Evolutionary conservation across 306 rosid genomes (phyloP).

Genomic region (Acacia confusa): DNA sequence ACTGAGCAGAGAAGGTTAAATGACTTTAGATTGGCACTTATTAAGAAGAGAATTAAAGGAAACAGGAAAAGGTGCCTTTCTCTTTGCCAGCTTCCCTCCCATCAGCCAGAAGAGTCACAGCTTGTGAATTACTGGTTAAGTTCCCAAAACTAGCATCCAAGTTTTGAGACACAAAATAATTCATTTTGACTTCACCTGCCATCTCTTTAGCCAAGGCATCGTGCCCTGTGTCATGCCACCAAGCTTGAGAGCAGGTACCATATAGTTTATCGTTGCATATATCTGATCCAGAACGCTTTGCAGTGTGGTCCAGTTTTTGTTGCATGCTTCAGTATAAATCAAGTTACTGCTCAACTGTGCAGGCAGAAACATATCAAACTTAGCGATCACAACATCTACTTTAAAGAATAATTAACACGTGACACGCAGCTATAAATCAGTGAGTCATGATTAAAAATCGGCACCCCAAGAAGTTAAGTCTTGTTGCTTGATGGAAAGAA

Average conservation of each 20-base stretch:
- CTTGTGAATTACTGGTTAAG: constrained; percentile 10
- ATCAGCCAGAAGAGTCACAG: constrained; percentile 1
- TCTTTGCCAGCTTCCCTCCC: neutral
- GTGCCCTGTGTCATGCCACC: constrained; percentile 34
- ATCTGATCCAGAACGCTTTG: constrained; percentile 15
- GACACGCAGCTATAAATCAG: neutral
- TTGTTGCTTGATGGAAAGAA: neutral
- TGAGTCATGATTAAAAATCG: neutral
- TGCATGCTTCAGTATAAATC: constrained; percentile 29
- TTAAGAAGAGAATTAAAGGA: neutral
- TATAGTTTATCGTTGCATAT: neutral
- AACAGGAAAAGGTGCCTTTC: neutral
- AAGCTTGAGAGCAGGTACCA: constrained; percentile 19
- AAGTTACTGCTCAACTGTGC: neutral
- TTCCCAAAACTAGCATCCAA: constrained; percentile 18
- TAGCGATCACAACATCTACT: neutral
- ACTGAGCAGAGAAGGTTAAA: neutral
- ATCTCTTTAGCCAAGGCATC: constrained; percentile 19
- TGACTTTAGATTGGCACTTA: neutral
- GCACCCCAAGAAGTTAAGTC: neutral
- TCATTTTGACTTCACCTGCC: constrained; percentile 10
- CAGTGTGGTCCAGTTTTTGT: constrained; percentile 6
- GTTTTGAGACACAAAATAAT: constrained; percentile 21
- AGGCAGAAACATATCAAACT: neutral
- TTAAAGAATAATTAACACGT: neutral